phyloP scores from a whole-genome alignment of 805 yeast species.

The Yarrowia phangngaensis region DNA sequence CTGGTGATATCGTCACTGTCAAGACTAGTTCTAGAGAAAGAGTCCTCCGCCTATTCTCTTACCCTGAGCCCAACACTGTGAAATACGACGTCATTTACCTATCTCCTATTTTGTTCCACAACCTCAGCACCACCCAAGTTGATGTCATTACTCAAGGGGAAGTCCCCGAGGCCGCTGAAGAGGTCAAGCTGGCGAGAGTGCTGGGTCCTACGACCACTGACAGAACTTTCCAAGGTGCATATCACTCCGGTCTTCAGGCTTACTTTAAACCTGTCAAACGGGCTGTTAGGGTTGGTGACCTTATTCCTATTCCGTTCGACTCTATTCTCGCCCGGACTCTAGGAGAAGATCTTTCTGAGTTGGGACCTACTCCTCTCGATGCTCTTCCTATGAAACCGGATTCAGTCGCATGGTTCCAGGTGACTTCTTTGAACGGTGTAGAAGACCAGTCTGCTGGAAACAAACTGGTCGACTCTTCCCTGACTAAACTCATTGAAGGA shows the following conservation, averaged over 20 bases:
- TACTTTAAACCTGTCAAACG: slow-evolving; percentile 58
- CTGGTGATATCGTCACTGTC: slow-evolving; percentile 58
- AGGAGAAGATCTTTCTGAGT: slow-evolving; percentile 30
- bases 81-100: slow-evolving; percentile 45
- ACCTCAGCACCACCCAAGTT: slow-evolving; percentile 39
- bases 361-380: slow-evolving; percentile 26
- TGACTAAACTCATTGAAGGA: slow-evolving; percentile 65
- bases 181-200: slow-evolving; percentile 62
- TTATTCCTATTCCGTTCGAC: slow-evolving; percentile 76
- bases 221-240: slow-evolving; percentile 55
- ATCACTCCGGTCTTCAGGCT: slow-evolving; percentile 56
- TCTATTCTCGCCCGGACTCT: slow-evolving; percentile 54
- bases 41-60: slow-evolving; percentile 50
- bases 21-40: slow-evolving; percentile 29
- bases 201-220: slow-evolving; percentile 69
- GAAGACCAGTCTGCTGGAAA: slow-evolving; percentile 8
- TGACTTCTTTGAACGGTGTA: slow-evolving; percentile 44
- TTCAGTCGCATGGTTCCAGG: slow-evolving; percentile 79
- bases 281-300: slow-evolving; percentile 59
- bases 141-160: neutral
- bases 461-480: slow-evolving; percentile 57
- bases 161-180: slow-evolving; percentile 51
- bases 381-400: slow-evolving; percentile 58
- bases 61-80: slow-evolving; percentile 59
- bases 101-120: slow-evolving; percentile 60